Conservation (phyloP, 2,329 filamentous ascomycete genomes). For the Fonsecaea pedrosoi region DNA sequence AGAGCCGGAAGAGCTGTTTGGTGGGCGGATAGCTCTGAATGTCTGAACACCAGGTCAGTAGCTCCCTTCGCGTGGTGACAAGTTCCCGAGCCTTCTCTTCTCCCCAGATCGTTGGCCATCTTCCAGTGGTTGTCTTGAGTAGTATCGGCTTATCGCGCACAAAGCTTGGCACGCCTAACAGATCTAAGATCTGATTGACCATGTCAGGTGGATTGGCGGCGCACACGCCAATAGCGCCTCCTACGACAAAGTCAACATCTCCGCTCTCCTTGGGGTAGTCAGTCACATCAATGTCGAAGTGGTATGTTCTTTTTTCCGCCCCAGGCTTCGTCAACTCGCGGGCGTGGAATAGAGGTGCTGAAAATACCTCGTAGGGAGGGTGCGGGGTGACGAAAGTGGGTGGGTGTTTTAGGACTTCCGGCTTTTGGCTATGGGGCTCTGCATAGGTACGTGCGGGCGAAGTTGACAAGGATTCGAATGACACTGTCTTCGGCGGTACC, state of each 20-base stretch:
- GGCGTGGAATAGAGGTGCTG: constrained; percentile 82
- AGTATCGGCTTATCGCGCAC: constrained; percentile 83
- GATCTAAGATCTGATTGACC: constrained; percentile 84
- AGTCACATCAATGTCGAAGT: constrained; percentile 96
- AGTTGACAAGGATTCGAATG: constrained; percentile 56
- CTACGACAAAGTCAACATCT: constrained; percentile 90
- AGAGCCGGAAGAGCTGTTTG: constrained; percentile 80
- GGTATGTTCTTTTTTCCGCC: constrained; percentile 95
- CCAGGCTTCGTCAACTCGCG: constrained; percentile 86
- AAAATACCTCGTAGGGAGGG: constrained; percentile 88
- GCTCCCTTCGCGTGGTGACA: constrained; percentile 85
- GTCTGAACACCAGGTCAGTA: constrained; percentile 96
- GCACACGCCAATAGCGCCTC: constrained; percentile 91
- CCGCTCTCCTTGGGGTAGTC: constrained; percentile 86
- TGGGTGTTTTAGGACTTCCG: constrained; percentile 63
- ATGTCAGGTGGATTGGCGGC: constrained; percentile 79
- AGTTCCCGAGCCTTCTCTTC: constrained; percentile 84
- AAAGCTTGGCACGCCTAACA: constrained; percentile 79
- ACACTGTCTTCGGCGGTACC: constrained; percentile 76
- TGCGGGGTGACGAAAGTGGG: constrained; percentile 93
- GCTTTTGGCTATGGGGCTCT: constrained; percentile 14
- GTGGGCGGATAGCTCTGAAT: constrained; percentile 91
- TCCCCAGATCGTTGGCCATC: constrained; percentile 98
- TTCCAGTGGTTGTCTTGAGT: constrained; percentile 77
- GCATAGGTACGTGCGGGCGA: constrained; percentile 22